A percentile compares a stretch with the other conserved stretches of the same genome.
Evolutionary conservation across 164 flowering plant genomes (phyloP).

Genomic region (Dillenia turbinata): DNA sequence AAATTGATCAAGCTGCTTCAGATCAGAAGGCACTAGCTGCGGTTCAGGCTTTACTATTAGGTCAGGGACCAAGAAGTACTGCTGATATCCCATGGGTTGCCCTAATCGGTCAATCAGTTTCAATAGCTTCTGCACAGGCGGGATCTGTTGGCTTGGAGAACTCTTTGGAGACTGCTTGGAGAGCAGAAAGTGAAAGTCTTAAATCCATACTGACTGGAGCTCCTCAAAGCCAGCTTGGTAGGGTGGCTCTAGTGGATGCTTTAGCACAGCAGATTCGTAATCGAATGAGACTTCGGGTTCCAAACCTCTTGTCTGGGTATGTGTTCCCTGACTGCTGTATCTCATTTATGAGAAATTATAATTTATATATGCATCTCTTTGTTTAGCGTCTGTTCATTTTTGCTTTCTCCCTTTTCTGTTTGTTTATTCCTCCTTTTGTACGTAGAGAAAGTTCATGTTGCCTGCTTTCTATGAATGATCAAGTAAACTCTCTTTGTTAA

Average conservation of each 20-base stretch:
- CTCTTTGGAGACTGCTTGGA: conserved; percentile 77
- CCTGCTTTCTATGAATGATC: no score
- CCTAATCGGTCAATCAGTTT: conserved; percentile 70
- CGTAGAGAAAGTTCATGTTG: no score
- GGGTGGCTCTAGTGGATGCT: conserved; percentile 67
- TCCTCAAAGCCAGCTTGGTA: conserved; percentile 69
- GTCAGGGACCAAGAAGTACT: conserved; percentile 68
- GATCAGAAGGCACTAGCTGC: conserved; percentile 68
- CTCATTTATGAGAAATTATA: not conserved
- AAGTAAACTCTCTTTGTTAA: no score
- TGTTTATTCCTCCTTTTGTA: not conserved
- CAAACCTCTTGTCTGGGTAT: conserved; percentile 74
- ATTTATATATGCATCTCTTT: not conserved
- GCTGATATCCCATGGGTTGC: conserved; percentile 81
- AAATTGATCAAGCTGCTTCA: conserved; percentile 72
- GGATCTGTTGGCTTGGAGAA: conserved; percentile 57
- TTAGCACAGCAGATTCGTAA: conserved; percentile 62
- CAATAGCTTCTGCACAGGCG: conserved; percentile 68
- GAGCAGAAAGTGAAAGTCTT: conserved; percentile 72
- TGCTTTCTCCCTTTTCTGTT: not conserved
- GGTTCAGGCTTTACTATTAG: conserved; percentile 63
- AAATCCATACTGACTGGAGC: conserved; percentile 66
- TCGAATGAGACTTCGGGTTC: conserved; percentile 75
- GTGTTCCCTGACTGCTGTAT: not conserved
- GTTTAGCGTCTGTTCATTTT: not conserved